phyloP scores from a whole-genome alignment of 208 protist species.

The Entamoeba invadens region DNA sequence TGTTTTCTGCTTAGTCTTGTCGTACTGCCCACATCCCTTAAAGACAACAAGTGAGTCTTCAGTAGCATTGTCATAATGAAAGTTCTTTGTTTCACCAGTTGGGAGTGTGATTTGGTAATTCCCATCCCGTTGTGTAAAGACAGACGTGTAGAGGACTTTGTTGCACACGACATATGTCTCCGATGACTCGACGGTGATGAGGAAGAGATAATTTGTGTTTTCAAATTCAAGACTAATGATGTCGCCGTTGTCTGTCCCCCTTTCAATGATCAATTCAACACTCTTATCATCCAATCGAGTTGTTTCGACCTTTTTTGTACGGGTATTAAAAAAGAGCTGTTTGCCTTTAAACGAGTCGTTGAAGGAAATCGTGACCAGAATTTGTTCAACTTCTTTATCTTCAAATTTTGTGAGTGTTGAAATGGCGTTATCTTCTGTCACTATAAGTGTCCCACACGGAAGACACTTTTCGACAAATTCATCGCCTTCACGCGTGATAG shows the following conservation, averaged over 20 bases:
- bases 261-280: background rate
- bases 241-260: background rate
- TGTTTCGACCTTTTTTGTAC: background rate
- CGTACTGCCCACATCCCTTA: background rate
- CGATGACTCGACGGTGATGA: background rate
- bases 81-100: background rate
- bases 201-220: background rate
- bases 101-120: background rate
- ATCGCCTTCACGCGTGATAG: background rate
- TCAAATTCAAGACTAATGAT: background rate
- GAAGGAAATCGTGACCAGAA: background rate
- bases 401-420: background rate
- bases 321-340: background rate
- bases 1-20: background rate
- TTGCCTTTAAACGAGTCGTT: background rate
- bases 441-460: background rate
- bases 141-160: background rate
- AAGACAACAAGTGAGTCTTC: background rate
- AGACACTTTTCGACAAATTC: background rate
- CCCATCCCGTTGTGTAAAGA: background rate
- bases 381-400: background rate
- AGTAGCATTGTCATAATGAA: background rate
- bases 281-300: background rate
- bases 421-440: background rate
- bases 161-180: background rate